Conservation (phyloP, 768 basidiomycete species). For the Chiua virens region DNA sequence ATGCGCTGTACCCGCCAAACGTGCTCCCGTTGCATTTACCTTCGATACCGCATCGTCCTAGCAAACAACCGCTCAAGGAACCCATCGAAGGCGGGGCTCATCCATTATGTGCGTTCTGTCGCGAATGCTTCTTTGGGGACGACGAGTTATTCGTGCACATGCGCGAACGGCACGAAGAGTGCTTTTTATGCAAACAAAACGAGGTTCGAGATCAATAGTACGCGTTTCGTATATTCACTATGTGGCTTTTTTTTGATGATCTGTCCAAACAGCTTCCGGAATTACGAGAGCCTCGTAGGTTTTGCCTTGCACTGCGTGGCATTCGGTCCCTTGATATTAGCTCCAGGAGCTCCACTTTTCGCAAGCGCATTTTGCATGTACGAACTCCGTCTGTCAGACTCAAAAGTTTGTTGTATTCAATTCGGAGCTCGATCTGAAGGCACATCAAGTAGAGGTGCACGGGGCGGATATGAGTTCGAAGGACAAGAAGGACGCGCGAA, state of each 20-base stretch:
- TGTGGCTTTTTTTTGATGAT: not conserved
- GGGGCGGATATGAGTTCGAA: constrained; percentile 69
- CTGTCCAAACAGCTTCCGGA: constrained; percentile 58
- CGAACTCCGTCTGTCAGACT: constrained; percentile 67
- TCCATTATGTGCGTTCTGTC: constrained; percentile 85
- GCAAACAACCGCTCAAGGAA: constrained; percentile 47
- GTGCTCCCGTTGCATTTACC: constrained; percentile 75
- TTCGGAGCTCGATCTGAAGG: constrained; percentile 83
- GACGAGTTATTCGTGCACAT: constrained; percentile 95
- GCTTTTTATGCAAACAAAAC: constrained; percentile 88
- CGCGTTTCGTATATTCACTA: constrained; percentile 30
- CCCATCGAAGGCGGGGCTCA: constrained; percentile 71
- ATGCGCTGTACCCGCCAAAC: constrained; percentile 72
- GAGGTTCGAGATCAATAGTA: constrained; percentile 85
- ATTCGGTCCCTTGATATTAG: constrained; percentile 2
- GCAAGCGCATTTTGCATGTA: constrained; percentile 76
- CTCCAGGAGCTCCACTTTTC: constrained; percentile 74
- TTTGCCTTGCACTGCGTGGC: not conserved
- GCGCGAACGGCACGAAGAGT: constrained; percentile 93
- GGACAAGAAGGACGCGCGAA: constrained; percentile 65
- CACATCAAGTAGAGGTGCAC: constrained; percentile 86
- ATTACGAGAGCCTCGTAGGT: constrained; percentile 74
- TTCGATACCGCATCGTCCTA: constrained; percentile 49
- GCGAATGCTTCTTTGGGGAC: constrained; percentile 89
- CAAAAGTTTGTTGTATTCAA: constrained; percentile 96